phyloP scores from a whole-genome alignment of 129 eudicot species.

The Artemisia argyi region DNA sequence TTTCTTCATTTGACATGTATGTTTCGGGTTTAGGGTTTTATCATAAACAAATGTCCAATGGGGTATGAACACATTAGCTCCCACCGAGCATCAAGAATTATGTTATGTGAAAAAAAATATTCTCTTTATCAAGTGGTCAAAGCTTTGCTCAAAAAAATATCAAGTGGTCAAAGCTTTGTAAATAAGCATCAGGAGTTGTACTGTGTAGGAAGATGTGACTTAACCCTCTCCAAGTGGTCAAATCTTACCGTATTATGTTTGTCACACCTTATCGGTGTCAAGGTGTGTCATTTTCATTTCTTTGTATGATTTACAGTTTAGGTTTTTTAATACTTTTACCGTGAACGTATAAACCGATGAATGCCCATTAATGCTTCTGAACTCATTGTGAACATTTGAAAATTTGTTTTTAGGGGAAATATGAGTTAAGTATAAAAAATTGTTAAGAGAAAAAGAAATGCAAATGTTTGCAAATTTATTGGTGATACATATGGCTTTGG shows the following conservation, averaged over 20 bases:
- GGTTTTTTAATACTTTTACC: background rate
- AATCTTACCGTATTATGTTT: constrained; percentile 7
- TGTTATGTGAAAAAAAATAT: constrained; percentile 16
- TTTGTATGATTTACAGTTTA: background rate
- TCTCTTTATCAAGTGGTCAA: constrained; percentile 1
- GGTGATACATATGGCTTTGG: constrained; percentile 10
- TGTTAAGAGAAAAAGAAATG: background rate
- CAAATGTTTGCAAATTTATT: constrained; percentile 12
- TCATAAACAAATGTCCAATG: constrained; percentile 18
- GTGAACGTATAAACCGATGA: background rate
- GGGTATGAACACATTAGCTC: constrained; percentile 29
- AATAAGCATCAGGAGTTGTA: constrained; percentile 25
- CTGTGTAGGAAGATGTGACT: constrained; percentile 31
- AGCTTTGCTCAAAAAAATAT: constrained; percentile 19
- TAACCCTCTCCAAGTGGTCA: constrained; percentile 9
- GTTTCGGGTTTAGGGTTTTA: constrained; percentile 23
- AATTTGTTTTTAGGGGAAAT: constrained; percentile 4
- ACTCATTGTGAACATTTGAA: background rate
- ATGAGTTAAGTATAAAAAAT: background rate
- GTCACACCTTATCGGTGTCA: background rate
- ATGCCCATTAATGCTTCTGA: background rate
- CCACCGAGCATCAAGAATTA: constrained; percentile 30
- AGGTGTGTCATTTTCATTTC: background rate
- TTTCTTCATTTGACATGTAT: constrained; percentile 23
- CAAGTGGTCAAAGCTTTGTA: constrained; percentile 23